Percentiles rank a stretch among this genome's conserved stretches.
phyloP scores from a whole-genome alignment of 176 grass and related monocot genomes.

The Hordeum marinum region DNA sequence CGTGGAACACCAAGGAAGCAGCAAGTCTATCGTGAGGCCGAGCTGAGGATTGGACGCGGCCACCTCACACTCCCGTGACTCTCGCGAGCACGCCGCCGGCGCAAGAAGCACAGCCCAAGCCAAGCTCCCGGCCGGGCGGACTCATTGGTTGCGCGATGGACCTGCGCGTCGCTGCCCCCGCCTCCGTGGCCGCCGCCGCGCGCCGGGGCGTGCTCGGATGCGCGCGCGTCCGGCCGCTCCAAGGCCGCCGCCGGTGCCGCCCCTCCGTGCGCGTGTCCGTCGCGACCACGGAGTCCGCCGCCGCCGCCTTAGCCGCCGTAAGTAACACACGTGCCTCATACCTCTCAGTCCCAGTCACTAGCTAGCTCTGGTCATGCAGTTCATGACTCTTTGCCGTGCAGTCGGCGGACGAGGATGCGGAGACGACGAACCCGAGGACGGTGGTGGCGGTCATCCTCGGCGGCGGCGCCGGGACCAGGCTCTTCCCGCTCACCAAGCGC shows the following conservation, averaged over 20 bases:
- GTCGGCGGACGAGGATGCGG: slow-evolving; percentile 43
- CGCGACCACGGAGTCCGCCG: slow-evolving; percentile 36
- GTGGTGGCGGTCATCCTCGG: slow-evolving; percentile 91
- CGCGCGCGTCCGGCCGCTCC: neutral
- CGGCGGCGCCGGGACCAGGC: slow-evolving; percentile 76
- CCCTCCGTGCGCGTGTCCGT: slow-evolving; percentile 48
- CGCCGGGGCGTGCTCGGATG: slow-evolving; percentile 7
- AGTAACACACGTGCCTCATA: neutral
- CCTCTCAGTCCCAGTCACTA: neutral
- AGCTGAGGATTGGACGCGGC: neutral
- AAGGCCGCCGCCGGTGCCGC: neutral
- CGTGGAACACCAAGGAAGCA: neutral
- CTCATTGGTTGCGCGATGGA: slow-evolving; percentile 17
- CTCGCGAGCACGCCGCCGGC: neutral
- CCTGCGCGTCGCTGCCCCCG: slow-evolving; percentile 30
- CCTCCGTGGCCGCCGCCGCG: slow-evolving; percentile 16
- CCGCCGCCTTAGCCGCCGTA: slow-evolving; percentile 32
- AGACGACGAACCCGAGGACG: slow-evolving; percentile 48
- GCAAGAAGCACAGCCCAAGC: neutral
- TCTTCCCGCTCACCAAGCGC: slow-evolving; percentile 84
- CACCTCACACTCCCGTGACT: neutral
- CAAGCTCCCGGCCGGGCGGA: neutral
- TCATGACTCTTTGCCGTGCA: slow-evolving; percentile 14
- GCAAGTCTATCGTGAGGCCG: neutral
- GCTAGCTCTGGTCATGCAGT: neutral